Percentiles rank a stretch among this genome's conserved stretches.
phyloP scores from a whole-genome alignment of 805 yeast species.

The Torulaspora franciscae region DNA sequence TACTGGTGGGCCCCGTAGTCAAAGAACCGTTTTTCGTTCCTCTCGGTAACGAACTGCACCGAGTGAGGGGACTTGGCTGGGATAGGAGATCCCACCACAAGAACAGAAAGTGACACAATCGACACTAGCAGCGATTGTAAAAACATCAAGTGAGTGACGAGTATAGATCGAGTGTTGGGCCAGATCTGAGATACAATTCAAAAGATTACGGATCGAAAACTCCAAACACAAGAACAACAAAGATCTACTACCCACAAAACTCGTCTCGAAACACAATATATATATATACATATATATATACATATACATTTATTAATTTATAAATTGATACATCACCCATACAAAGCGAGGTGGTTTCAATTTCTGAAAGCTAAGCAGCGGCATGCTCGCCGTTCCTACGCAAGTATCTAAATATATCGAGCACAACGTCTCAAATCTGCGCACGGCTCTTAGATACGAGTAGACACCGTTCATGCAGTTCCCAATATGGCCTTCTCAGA shows the following conservation, averaged over 20 bases:
- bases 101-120: constrained; percentile 2
- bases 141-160: constrained; percentile 5
- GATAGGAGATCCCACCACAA: constrained; percentile 16
- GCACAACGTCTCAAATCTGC: not conserved
- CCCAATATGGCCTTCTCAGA: not conserved
- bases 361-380: too few species aligned
- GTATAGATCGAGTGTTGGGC: not conserved
- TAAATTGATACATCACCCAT: not conserved
- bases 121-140: constrained; percentile 5
- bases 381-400: not conserved
- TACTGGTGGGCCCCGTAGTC: constrained; percentile 14
- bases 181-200: not conserved
- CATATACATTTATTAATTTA: not conserved
- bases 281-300: not conserved
- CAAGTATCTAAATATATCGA: not conserved
- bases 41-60: constrained; percentile 17
- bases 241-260: too few species aligned
- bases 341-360: too few species aligned
- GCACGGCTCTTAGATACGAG: not conserved
- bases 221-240: too few species aligned
- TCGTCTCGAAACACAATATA: not conserved
- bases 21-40: constrained; percentile 19
- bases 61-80: constrained; percentile 16
- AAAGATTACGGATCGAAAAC: not conserved
- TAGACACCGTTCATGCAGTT: not conserved